Evolutionary conservation across 148 eudicot genomes (phyloP).

Genomic region (Chenopodium suecicum): DNA sequence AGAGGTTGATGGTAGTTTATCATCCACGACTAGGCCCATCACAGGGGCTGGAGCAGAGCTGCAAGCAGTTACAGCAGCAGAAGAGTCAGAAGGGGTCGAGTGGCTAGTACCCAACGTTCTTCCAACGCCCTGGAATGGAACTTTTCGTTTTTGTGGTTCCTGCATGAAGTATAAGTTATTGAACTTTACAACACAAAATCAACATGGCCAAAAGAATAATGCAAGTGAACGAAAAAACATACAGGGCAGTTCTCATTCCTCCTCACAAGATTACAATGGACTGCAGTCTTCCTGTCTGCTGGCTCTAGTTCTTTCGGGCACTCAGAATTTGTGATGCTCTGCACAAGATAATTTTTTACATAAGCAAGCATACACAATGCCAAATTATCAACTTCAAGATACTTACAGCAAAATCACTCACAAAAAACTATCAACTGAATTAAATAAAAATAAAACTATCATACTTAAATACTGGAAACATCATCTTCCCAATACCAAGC

Average conservation of each 20-base stretch:
- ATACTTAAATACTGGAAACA: no score
- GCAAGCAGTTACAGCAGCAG: constrained; percentile 19
- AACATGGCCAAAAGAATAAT: not conserved
- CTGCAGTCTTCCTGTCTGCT: constrained; percentile 46
- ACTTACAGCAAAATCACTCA: not conserved
- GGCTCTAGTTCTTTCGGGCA: constrained; percentile 78
- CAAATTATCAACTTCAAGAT: not conserved
- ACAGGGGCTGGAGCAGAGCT: constrained; percentile 53
- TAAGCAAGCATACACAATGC: not conserved
- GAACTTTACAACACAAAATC: not conserved
- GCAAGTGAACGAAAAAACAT: constrained; percentile 14
- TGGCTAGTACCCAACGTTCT: constrained; percentile 55
- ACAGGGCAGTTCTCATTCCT: constrained; percentile 65
- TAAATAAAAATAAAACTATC: no score
- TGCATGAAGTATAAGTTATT: constrained; percentile 27
- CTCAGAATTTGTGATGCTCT: constrained; percentile 78
- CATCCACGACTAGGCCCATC: constrained; percentile 57
- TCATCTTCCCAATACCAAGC: no score
- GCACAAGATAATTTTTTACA: constrained; percentile 10
- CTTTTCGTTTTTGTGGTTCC: constrained; percentile 47
- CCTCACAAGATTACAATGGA: constrained; percentile 55
- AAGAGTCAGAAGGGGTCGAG: constrained; percentile 27
- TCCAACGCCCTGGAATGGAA: constrained; percentile 66
- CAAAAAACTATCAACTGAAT: not conserved
- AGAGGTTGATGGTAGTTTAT: constrained; percentile 58